Evolutionary conservation across 257 asterid species (phyloP), one percentile per base, ranked within the genome.

Genomic region (Plantago ovata): DNA sequence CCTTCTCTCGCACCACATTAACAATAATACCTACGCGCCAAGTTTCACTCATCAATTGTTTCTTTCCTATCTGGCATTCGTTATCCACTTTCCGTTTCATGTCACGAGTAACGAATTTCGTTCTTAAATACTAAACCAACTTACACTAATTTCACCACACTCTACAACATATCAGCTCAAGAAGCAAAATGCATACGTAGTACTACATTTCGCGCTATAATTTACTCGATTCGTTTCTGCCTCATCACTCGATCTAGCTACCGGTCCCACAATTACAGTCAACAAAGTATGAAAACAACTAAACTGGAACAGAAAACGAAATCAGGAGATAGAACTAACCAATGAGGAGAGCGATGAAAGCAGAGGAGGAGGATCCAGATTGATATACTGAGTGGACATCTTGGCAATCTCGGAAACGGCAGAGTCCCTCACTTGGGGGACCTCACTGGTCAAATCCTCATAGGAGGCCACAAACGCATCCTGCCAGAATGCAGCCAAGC

Each of bases 351-450:
- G 10, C 12, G 64, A 47, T 21, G 83, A 74, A 59, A 49, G 70
- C 40, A 61, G 33, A 13, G 73, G 56, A 33, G 81, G 76, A 13
- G 79, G 58, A 38, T 76, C 77, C 7, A 76, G 52, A 21, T 60
- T 62, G 45, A 76, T 62, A 63, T 66, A 76, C 49, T 63, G 79
- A 43, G 62, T 62, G 7, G 89, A 82, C 89, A 82, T 79, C 74
- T 66, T 77, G n/a, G 89, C 89, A 38, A 82, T 82, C 81, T 82
- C 89, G 41, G 78, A 73, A 67, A 82, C 65, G 19, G 89, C 80
- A 15, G 70, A 72, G 22, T 76, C 84, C 13, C 67, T 70, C 14
- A 73, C 80, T 16, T 70, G 71, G 13, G 71, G 61, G 22, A 61
- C 73, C 13, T 79, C 89, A 40, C 79, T 77, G 41, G 73, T 69